Evolutionary conservation across 345 rosid species (phyloP), one percentile per base, ranked within the genome.

Genomic region (Euphorbia peplus): DNA sequence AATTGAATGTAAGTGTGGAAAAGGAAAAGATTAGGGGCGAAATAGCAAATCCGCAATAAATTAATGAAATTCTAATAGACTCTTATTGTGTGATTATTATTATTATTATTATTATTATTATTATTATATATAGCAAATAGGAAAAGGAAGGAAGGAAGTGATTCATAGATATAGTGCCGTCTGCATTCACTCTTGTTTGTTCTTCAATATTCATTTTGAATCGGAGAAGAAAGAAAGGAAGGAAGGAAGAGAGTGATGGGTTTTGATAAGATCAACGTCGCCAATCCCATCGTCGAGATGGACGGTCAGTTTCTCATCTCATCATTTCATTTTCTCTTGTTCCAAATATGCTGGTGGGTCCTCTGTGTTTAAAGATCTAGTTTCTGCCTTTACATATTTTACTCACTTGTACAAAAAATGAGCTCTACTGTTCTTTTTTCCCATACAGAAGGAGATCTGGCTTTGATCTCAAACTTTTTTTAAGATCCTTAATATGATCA

Each of bases 211-310:
- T 44, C 50, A 44, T n/a, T n/a, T n/a, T n/a, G 50, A 39, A 44
- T 44, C 16, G 42, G 42, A 39, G 42, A 8, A 2, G 42, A 11
- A 39, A 8, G 42, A 39, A n/a, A n/a, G n/a, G n/a, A n/a, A n/a
- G n/a, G n/a, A n/a, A n/a, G n/a, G n/a, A n/a, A n/a, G n/a, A n/a
- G n/a, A 39, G 18, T 32, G 13, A 92, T 92, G 98, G 90, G 82
- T 56, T 85, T 85, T 69, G 82, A 87, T 73, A 92, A 88, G 96
- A 92, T 92, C 90, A 88, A 87, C 88, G 98, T 92, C 39, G 82
- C 89, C 58, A 92, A 87, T 67, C 98, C 98, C 85, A 80, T 92
- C 84, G 98, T 92, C 9, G 98, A 92, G 83, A 92, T 92, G 98
- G 98, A 92, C 70, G 98, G 98, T 92, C 66, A 83, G 87, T 74